phyloP scores from a whole-genome alignment of 169 alveolate species.

The Plasmodium fragile region DNA sequence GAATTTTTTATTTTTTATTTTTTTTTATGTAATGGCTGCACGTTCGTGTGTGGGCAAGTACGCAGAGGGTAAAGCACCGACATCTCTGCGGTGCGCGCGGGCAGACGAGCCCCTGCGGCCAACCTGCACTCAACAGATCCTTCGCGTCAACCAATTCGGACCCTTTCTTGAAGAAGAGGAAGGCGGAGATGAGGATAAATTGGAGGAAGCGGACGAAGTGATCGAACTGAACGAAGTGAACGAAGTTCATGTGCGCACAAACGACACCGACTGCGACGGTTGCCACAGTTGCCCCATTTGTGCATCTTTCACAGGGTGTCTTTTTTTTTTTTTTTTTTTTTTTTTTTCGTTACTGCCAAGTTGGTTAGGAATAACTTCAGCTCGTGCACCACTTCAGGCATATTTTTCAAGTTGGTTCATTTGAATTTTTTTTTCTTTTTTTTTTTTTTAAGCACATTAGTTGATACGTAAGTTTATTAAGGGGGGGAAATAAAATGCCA shows the following conservation, averaged over 20 bases:
- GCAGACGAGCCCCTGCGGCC: background rate
- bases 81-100: background rate
- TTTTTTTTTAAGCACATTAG: background rate
- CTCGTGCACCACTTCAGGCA: conserved; percentile 64
- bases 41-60: background rate
- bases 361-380: conserved; percentile 54
- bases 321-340: background rate
- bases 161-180: conserved; percentile 37
- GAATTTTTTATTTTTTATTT: too few species aligned
- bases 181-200: background rate
- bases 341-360: conserved; percentile 20
- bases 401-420: conserved; percentile 5
- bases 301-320: background rate
- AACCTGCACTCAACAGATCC: conserved; percentile 56
- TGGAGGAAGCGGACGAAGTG: background rate
- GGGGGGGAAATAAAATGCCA: background rate
- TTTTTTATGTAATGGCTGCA: background rate
- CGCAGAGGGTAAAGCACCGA: background rate
- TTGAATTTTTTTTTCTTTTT: background rate
- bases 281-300: background rate
- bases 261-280: background rate
- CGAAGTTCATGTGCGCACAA: background rate
- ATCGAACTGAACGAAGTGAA: background rate
- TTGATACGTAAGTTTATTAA: background rate
- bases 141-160: conserved; percentile 50